Percentiles rank a stretch among this genome's conserved stretches.
These are phyloP conservation scores for Nannochloris sp. DNA, from an alignment of 139 green algal species.

Conservation along the genomic window DNA sequence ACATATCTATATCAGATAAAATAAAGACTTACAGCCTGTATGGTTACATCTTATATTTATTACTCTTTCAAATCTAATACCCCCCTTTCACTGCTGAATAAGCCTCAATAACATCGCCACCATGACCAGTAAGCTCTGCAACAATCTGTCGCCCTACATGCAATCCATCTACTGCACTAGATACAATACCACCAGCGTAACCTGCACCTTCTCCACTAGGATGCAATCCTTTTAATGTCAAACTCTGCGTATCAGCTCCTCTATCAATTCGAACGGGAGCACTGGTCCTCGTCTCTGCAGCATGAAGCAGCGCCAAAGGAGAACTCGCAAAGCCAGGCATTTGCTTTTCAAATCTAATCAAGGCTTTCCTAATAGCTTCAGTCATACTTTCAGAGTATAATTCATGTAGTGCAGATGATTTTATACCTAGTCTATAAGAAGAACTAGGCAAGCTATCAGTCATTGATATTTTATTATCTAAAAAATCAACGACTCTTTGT, in stretches of 20 bases:
- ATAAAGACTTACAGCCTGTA: no score
- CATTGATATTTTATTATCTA: constrained; percentile 21
- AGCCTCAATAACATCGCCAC: neutral
- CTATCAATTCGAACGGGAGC: constrained; percentile 49
- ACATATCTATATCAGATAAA: no score
- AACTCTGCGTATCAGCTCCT: constrained; percentile 22
- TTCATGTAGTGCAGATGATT: constrained; percentile 41
- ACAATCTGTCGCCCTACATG: constrained; percentile 29
- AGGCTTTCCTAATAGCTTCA: constrained; percentile 41
- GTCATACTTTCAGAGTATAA: constrained; percentile 60
- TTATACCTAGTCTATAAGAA: constrained; percentile 71
- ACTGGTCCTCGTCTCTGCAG: constrained; percentile 71
- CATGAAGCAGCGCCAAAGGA: constrained; percentile 57
- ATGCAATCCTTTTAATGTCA: constrained; percentile 50
- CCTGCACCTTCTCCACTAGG: constrained; percentile 75
- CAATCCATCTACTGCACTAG: constrained; percentile 71
- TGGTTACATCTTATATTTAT: no score
- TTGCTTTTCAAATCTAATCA: constrained; percentile 42
- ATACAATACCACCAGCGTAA: constrained; percentile 82
- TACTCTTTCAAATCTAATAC: constrained; percentile 6
- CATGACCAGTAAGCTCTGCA: constrained; percentile 8
- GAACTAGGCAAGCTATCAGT: constrained; percentile 40
- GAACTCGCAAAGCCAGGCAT: constrained; percentile 46
- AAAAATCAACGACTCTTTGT: constrained; percentile 67
- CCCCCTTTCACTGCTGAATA: neutral